A percentile compares a stretch with the other conserved stretches of the same genome.
Conservation (phyloP, 768 basidiomycete species). For the Mycena chlorophos region DNA sequence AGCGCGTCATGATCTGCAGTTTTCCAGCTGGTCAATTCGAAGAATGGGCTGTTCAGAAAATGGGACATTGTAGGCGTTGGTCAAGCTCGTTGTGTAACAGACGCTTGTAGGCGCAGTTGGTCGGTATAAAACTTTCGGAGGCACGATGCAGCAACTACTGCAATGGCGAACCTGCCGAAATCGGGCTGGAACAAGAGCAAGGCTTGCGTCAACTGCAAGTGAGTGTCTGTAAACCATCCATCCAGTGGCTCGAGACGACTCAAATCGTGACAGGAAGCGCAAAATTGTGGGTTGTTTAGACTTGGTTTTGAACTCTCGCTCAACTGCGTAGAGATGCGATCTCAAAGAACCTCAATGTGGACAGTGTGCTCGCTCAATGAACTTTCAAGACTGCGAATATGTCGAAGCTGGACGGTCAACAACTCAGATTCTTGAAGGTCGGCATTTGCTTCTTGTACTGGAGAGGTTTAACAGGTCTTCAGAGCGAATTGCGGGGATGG, state of each 20-base stretch:
- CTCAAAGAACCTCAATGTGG: background rate
- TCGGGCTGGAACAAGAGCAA: slow-evolving; percentile 3
- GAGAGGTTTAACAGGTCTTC: background rate
- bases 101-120: background rate
- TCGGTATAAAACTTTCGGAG: background rate
- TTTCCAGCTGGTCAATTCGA: too few relatives aligned
- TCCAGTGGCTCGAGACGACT: background rate
- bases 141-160: background rate
- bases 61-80: too few relatives aligned
- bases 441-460: background rate
- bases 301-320: background rate
- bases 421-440: background rate
- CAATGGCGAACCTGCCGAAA: background rate
- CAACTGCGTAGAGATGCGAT: background rate
- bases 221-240: background rate
- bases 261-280: background rate
- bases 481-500: slow-evolving; percentile 1
- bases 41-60: too few relatives aligned
- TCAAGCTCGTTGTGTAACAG: too few relatives aligned
- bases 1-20: too few relatives aligned
- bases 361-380: background rate
- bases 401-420: background rate
- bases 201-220: slow-evolving; percentile 6
- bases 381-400: slow-evolving; percentile 7
- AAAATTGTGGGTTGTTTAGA: background rate